These are phyloP conservation scores for Hemerocallis citrina DNA, from an alignment of 106 monocot species.

Conservation along the genomic window DNA sequence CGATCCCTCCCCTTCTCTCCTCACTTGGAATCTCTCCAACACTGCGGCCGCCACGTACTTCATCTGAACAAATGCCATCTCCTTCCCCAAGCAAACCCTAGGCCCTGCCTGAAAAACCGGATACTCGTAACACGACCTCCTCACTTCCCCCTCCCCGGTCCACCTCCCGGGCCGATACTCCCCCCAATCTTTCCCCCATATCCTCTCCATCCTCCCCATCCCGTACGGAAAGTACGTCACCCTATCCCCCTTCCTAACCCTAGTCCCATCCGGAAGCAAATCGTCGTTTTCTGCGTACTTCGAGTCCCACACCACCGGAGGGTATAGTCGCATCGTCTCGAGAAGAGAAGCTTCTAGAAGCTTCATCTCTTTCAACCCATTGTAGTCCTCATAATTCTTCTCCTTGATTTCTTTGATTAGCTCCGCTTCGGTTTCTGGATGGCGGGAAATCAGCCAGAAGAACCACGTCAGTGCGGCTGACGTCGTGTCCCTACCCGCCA, in stretches of 20 bases:
- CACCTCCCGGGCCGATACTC: slow-evolving; percentile 41
- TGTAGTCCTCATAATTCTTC: slow-evolving; percentile 2
- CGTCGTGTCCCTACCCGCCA: slow-evolving; percentile 70
- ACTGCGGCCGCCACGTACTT: slow-evolving; percentile 45
- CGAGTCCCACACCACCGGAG: slow-evolving; percentile 72
- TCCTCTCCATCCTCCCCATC: slow-evolving; percentile 62
- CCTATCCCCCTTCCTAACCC: slow-evolving; percentile 39
- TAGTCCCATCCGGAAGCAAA: slow-evolving; percentile 47
- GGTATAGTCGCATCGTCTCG: slow-evolving; percentile 76
- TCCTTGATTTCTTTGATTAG: slow-evolving; percentile 15
- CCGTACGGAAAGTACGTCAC: slow-evolving; percentile 68
- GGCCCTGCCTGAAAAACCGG: slow-evolving; percentile 68
- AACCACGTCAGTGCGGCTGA: slow-evolving; percentile 67
- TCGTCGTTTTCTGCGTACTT: slow-evolving; percentile 42
- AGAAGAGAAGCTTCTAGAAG: slow-evolving; percentile 38
- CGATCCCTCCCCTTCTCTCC: neutral
- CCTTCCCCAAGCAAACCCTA: slow-evolving; percentile 59
- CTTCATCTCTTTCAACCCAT: slow-evolving; percentile 38
- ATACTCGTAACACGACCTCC: slow-evolving; percentile 42
- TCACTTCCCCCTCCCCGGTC: slow-evolving; percentile 16
- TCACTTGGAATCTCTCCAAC: slow-evolving; percentile 23
- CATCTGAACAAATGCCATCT: slow-evolving; percentile 75
- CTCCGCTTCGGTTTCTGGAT: slow-evolving; percentile 23
- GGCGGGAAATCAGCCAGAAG: slow-evolving; percentile 44
- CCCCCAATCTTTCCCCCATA: slow-evolving; percentile 41